Percentiles rank a stretch among this genome's conserved stretches.
phyloP scores from a whole-genome alignment of 805 yeast species.

The Naumovozyma baii region DNA sequence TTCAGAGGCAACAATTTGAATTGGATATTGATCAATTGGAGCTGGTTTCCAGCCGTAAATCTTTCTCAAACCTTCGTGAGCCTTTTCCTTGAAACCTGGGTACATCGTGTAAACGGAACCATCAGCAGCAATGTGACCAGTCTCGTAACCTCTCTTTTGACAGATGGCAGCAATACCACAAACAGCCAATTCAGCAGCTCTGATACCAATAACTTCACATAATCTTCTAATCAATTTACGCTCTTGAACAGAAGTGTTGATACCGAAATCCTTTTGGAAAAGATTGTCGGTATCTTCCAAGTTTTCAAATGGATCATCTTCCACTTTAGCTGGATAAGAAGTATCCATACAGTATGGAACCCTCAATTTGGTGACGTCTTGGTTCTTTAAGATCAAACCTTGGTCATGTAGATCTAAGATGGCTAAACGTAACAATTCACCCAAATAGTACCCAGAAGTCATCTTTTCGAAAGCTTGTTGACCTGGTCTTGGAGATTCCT shows the following conservation, averaged over 20 bases:
- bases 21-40: constrained; percentile 51
- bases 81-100: constrained; percentile 83
- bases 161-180: constrained; percentile 94
- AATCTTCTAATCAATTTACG: constrained; percentile 70
- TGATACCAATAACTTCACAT: constrained; percentile 77
- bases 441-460: constrained; percentile 93
- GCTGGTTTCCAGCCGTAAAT: constrained; percentile 66
- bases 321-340: constrained; percentile 74
- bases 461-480: constrained; percentile 93
- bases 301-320: constrained; percentile 80
- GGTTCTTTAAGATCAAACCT: constrained; percentile 56
- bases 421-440: constrained; percentile 76
- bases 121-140: constrained; percentile 89
- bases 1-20: constrained; percentile 81
- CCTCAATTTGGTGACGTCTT: constrained; percentile 53
- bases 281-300: constrained; percentile 60
- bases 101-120: constrained; percentile 90
- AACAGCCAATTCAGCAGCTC: constrained; percentile 83
- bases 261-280: constrained; percentile 47
- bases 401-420: constrained; percentile 60
- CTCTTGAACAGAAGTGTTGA: constrained; percentile 67
- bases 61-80: constrained; percentile 78
- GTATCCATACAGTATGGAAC: constrained; percentile 73
- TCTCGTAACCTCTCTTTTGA: constrained; percentile 65
- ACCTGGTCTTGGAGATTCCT: constrained; percentile 85